These are phyloP conservation scores for Debaryomycetaceae sp. DNA, from an alignment of 1,139 yeast species.

Conservation along the genomic window DNA sequence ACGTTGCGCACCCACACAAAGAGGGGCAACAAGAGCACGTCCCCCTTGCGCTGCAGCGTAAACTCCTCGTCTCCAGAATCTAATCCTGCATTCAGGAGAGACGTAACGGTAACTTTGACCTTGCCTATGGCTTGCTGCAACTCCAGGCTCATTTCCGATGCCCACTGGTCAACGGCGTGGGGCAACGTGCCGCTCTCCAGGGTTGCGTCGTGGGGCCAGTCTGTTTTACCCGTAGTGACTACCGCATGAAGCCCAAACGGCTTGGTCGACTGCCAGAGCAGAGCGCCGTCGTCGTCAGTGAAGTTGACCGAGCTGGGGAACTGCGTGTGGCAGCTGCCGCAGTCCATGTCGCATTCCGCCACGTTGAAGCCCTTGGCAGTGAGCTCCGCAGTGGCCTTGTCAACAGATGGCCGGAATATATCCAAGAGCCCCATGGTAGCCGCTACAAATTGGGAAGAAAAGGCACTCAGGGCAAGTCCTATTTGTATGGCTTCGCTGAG, in stretches of 20 bases:
- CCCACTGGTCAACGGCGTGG: constrained; percentile 47
- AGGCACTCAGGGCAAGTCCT: too few relatives aligned
- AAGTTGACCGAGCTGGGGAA: constrained; percentile 59
- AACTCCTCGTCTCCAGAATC: constrained; percentile 36
- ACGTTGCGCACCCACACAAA: constrained; percentile 68
- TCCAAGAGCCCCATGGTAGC: too few relatives aligned
- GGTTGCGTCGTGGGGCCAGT: constrained; percentile 79
- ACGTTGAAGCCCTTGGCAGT: constrained; percentile 40
- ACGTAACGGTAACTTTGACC: constrained; percentile 52
- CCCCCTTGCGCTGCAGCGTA: constrained; percentile 42
- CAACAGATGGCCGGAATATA: too few relatives aligned
- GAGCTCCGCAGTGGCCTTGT: too few relatives aligned
- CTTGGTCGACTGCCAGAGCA: constrained; percentile 68
- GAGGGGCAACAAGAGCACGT: constrained; percentile 68
- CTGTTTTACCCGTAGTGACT: constrained; percentile 77
- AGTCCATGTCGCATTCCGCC: constrained; percentile 43
- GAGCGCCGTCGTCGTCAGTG: constrained; percentile 36
- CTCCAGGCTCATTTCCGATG: too few relatives aligned
- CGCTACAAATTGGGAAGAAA: too few relatives aligned
- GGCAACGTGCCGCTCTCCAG: constrained; percentile 52
- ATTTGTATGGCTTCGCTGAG: too few relatives aligned
- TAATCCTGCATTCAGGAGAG: constrained; percentile 37
- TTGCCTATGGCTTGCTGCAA: too few relatives aligned
- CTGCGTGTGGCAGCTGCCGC: constrained; percentile 44
- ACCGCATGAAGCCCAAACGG: constrained; percentile 68